Conservation (phyloP, 495 filamentous ascomycete species). For the Penicillium coprophilum region DNA sequence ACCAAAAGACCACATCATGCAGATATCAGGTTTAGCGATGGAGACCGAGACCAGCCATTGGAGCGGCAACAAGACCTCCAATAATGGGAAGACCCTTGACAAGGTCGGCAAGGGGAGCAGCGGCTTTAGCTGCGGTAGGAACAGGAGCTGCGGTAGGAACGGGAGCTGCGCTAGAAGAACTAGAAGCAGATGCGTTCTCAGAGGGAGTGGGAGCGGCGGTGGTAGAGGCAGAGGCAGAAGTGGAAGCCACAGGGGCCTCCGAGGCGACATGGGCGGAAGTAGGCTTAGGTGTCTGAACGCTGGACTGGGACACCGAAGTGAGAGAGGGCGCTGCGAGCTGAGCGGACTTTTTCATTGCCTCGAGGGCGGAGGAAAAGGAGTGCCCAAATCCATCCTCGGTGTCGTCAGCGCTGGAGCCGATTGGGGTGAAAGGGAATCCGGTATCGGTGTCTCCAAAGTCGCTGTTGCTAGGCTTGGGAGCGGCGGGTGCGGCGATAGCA, state of each 20-base stretch:
- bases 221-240: neutral
- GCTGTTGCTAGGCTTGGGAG: slow-evolving; percentile 8
- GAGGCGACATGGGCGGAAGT: neutral
- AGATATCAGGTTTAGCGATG: slow-evolving; percentile 7
- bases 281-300: too few species aligned
- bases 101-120: slow-evolving; percentile 7
- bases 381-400: slow-evolving; percentile 21
- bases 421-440: slow-evolving; percentile 23
- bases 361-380: slow-evolving; percentile 20
- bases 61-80: slow-evolving; percentile 9
- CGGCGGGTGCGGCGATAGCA: slow-evolving; percentile 23
- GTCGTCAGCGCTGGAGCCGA: slow-evolving; percentile 6
- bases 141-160: slow-evolving; percentile 8
- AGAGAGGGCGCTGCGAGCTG: slow-evolving; percentile 3
- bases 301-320: neutral
- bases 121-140: too few species aligned
- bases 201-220: neutral
- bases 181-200: neutral
- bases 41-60: slow-evolving; percentile 5
- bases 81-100: slow-evolving; percentile 12
- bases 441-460: slow-evolving; percentile 10
- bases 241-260: neutral
- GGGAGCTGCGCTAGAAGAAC: slow-evolving; percentile 17
- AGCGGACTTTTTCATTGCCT: slow-evolving; percentile 7
- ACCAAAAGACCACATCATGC: neutral